phyloP scores from a whole-genome alignment of 306 rosid species.

The Cyamopsis tetragonoloba region DNA sequence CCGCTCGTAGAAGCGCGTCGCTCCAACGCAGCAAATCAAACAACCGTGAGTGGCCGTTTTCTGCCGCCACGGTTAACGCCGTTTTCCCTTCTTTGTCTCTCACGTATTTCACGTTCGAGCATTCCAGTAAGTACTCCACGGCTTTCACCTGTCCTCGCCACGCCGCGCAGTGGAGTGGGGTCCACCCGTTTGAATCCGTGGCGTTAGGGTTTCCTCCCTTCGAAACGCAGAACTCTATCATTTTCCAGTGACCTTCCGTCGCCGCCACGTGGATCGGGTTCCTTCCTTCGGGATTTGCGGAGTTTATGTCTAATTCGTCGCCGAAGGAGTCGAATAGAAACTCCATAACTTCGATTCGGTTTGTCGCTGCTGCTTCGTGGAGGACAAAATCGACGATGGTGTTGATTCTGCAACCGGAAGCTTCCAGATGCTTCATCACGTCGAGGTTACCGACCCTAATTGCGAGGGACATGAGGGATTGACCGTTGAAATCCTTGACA shows the following conservation, averaged over 20 bases:
- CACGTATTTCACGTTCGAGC: slow-evolving; percentile 52
- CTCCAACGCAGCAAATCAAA: slow-evolving; percentile 45
- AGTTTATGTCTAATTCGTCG: slow-evolving; percentile 34
- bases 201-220: slow-evolving; percentile 50
- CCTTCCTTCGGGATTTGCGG: slow-evolving; percentile 34
- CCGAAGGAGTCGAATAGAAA: slow-evolving; percentile 19
- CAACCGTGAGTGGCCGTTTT: slow-evolving; percentile 44
- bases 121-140: slow-evolving; percentile 44
- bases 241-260: slow-evolving; percentile 42
- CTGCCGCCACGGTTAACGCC: slow-evolving; percentile 53
- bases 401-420: slow-evolving; percentile 39
- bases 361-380: slow-evolving; percentile 52
- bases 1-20: slow-evolving; percentile 57
- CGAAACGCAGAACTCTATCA: slow-evolving; percentile 40
- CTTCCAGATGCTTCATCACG: slow-evolving; percentile 42
- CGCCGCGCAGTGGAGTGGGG: slow-evolving; percentile 73
- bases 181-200: slow-evolving; percentile 46
- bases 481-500: slow-evolving; percentile 26
- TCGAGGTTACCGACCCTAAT: slow-evolving; percentile 41
- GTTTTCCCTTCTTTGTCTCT: slow-evolving; percentile 50
- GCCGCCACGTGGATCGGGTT: slow-evolving; percentile 71
- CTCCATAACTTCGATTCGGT: slow-evolving; percentile 58
- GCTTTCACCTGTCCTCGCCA: slow-evolving; percentile 50
- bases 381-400: slow-evolving; percentile 37
- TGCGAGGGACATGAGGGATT: slow-evolving; percentile 45